These are phyloP conservation scores for Xylaria palmicola DNA, from an alignment of 495 filamentous ascomycete species.

Conservation along the genomic window DNA sequence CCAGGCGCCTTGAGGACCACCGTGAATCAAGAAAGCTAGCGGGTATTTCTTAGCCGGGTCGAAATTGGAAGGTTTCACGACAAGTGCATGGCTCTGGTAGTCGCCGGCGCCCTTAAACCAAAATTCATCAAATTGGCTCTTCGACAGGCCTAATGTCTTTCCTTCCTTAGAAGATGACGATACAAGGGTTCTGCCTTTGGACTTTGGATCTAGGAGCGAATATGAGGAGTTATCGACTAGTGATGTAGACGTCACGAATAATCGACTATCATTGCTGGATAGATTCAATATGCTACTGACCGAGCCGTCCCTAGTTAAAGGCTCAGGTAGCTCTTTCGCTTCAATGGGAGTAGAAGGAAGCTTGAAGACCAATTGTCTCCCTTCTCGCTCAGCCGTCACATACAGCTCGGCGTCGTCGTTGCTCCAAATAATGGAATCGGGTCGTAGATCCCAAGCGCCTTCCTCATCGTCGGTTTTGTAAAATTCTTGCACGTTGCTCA, in stretches of 20 bases:
- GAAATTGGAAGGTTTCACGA: slow-evolving; percentile 80
- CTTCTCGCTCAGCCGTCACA: slow-evolving; percentile 65
- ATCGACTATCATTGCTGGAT: slow-evolving; percentile 41
- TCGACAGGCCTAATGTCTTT: slow-evolving; percentile 63
- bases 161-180: slow-evolving; percentile 72
- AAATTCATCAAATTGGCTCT: slow-evolving; percentile 64
- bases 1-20: slow-evolving; percentile 87
- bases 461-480: slow-evolving; percentile 61
- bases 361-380: slow-evolving; percentile 62
- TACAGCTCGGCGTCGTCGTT: slow-evolving; percentile 62
- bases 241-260: slow-evolving; percentile 65
- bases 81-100: slow-evolving; percentile 71
- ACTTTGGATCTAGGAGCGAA: slow-evolving; percentile 54
- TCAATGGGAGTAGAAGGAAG: slow-evolving; percentile 53
- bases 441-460: slow-evolving; percentile 67
- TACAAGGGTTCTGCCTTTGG: slow-evolving; percentile 44
- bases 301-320: slow-evolving; percentile 59
- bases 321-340: slow-evolving; percentile 54
- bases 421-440: slow-evolving; percentile 64
- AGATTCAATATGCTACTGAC: slow-evolving; percentile 59
- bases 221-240: slow-evolving; percentile 70
- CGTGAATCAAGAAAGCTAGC: slow-evolving; percentile 80
- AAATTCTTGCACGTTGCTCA: slow-evolving; percentile 61
- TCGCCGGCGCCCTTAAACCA: slow-evolving; percentile 58
- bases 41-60: slow-evolving; percentile 73